These are phyloP conservation scores for Leccinum pellstonianum DNA, from an alignment of 768 basidiomycete species.

Conservation along the genomic window DNA sequence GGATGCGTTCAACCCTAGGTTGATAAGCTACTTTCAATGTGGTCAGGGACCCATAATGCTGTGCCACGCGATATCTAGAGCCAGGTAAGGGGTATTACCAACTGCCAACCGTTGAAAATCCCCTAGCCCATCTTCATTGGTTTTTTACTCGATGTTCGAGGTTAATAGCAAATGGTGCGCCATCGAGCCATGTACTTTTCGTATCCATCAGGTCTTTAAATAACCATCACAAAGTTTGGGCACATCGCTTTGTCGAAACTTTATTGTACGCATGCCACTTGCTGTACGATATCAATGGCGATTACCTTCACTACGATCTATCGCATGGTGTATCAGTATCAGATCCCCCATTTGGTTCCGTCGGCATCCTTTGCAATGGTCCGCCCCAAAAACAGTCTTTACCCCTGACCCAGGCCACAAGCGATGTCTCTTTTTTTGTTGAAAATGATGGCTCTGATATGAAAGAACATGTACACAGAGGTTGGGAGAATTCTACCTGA, in stretches of 20 bases:
- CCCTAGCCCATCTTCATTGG: background rate
- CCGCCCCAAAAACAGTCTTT: background rate
- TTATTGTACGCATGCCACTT: background rate
- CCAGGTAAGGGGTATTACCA: background rate
- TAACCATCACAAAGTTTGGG: background rate
- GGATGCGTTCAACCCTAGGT: background rate
- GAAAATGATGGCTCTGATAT: no score
- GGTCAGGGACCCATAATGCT: background rate
- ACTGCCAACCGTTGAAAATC: background rate
- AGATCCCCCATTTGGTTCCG: background rate
- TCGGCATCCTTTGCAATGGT: no score
- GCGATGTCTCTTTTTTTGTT: no score
- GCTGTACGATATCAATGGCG: background rate
- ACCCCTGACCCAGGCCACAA: no score
- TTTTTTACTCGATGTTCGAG: background rate
- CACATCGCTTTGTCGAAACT: no score
- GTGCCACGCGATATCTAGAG: background rate
- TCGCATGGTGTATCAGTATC: background rate
- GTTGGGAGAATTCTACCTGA: background rate
- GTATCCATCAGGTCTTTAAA: background rate
- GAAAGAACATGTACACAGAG: background rate
- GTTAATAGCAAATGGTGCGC: background rate
- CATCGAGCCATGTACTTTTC: background rate
- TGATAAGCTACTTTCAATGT: background rate
- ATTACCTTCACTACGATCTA: background rate